Base-by-base conservation (phyloP, 163 green algal species). In the Volvox carteri region DNA sequence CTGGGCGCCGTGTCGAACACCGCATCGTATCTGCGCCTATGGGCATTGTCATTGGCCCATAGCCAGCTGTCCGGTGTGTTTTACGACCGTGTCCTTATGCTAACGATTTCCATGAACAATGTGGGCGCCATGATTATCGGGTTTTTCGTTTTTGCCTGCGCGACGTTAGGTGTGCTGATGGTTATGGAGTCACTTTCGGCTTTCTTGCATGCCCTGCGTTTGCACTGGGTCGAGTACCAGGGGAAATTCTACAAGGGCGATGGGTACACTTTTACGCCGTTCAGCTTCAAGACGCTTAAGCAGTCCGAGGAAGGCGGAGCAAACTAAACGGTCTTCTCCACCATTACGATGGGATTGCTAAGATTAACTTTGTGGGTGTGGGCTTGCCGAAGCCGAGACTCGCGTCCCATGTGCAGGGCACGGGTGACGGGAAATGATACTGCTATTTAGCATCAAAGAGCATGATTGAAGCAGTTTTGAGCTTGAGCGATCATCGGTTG, bases 1-100 rank as follows among this genome's bases (percentile, higher is more conserved):
- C 96, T 99, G 88, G 98, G 98, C n/a, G 97, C 98, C 28, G 96
- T 99, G 6, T 98, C 95, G 84, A 99, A 99, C 96, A 99, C 98
- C 8, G 98, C 98, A 21, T 98, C 94, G 25, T 99, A 99, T 92
- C 94, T 99, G 87, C 97, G 98, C 44, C 95, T 99, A 74, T 99
- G 98, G 98, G 98, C 98, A 19, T 95, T 99, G 41, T 98, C 95
- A 18, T 95, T 99, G 72, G 98, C 98, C 30, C 98, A 99, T 95
- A 97, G 96, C 5, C 97, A 99, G 78, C 85, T 92, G 18, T 84
- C 90, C 0, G 96, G 96, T 25, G 98, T 99, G 25, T 99, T 99
- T 91, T 99, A 98, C 88, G 98, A 99, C 90, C 94, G 96, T 30
- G 95, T 99, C 58, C 95, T 99, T 18, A 98, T 99, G 97, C 77